Base-by-base conservation (phyloP, 2,329 filamentous ascomycete genomes). In the Mollisiaceae sp. region DNA sequence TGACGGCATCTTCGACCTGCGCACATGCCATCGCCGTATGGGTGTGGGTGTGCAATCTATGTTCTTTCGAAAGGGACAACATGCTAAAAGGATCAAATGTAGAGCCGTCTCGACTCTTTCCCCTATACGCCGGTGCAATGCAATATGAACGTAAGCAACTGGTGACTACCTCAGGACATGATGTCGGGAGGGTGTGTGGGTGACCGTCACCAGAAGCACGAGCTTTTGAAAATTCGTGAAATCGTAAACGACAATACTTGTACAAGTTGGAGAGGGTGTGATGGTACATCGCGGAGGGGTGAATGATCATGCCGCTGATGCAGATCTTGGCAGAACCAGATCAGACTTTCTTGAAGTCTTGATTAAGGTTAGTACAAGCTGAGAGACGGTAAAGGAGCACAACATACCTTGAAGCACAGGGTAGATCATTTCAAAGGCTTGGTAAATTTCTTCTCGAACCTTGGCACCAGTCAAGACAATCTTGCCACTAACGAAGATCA, bases 401-500 rank as follows among this genome's bases (percentile, higher is more conserved):
- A 70, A 80, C 84, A 73, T 82, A 93, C 91, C 91, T 84, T 93
- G 92, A 77, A 97, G 84, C 82, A 97, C 94, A 78, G 94, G 94
- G 78, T 97, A 97, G 82, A 97, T 97, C 89, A 96, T 91, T 82
- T 97, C 93, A 77, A 97, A 97, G 56, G 93, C 93, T 79, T 95
- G 92, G 77, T 97, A 97, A 73, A 99, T 98, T 82, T 98, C 95
- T 81, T 99, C 95, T 74, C 95, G 91, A 71, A 98, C 94, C 79
- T 99, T 98, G 72, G 95, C 95, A 76, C 95, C 95, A 50, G 95
- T 98, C 77, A 98, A 86, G 75, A 98, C 95, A 69, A 98, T 98
- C 86, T 98, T 98, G 77, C 94, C 95, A 76, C 91, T 95, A 75
- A 98, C 94, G 83, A 98, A 98, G 80, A 99, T 97, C 77, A 98